Evolutionary conservation across 2,329 filamentous ascomycete genomes (phyloP).

Genomic region (Byssothecium circinans): DNA sequence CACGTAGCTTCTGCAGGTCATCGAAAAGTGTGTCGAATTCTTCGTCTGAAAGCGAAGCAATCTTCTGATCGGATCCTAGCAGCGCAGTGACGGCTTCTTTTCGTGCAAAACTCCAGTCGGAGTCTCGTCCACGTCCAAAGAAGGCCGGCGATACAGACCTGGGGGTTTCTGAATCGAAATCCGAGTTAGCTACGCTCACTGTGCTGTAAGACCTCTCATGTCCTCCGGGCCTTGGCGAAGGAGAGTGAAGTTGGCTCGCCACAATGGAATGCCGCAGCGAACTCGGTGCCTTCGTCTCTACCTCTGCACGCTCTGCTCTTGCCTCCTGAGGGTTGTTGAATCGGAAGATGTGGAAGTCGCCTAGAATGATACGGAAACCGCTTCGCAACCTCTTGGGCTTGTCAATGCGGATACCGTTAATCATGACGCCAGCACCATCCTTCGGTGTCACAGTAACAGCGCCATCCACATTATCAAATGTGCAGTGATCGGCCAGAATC

Average conservation of each 20-base stretch:
- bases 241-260: constrained; percentile 64
- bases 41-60: constrained; percentile 86
- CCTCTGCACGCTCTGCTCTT: constrained; percentile 84
- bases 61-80: constrained; percentile 86
- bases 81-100: constrained; percentile 91
- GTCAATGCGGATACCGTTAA: constrained; percentile 88
- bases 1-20: constrained; percentile 85
- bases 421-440: constrained; percentile 96
- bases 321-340: constrained; percentile 99
- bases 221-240: constrained; percentile 59
- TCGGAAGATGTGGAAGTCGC: constrained; percentile 97
- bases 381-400: constrained; percentile 85
- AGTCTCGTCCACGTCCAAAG: constrained; percentile 69
- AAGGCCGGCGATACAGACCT: constrained; percentile 79
- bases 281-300: constrained; percentile 75
- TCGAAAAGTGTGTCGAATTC: constrained; percentile 93
- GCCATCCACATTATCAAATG: constrained; percentile 90
- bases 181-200: constrained; percentile 77
- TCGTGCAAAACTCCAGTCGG: constrained; percentile 92
- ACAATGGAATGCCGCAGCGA: constrained; percentile 80
- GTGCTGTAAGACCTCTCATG: constrained; percentile 70
- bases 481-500: constrained; percentile 90
- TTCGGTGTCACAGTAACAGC: constrained; percentile 87
- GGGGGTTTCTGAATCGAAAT: constrained; percentile 70
- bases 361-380: constrained; percentile 91